Evolutionary conservation across 805 yeast species (phyloP), one percentile per base, ranked within the genome.

Genomic region (Lipomyces sp.): DNA sequence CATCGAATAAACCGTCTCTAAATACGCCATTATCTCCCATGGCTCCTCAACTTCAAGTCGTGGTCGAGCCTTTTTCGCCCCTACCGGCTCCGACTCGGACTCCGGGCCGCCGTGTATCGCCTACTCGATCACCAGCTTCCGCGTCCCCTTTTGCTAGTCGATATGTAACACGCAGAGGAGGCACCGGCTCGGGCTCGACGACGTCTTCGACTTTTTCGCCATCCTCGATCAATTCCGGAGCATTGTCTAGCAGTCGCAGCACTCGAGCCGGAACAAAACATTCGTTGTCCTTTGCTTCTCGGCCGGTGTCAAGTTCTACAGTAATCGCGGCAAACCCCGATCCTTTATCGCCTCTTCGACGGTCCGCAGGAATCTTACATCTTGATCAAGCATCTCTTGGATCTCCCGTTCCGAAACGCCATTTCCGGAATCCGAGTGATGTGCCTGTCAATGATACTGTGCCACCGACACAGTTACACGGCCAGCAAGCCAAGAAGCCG

Each of bases 361-460:
- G 83, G 42, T 80, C 82, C 3, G 74, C 78, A 32, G 81, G 83
- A 7, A 73, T 79, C 48, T 69, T 80, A 48, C 79, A 80, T 68
- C 78, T 80, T 48, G 81, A 79, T 65, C 76, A 76, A 62, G 81
- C 80, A 30, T 73, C 75, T 18, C 72, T 62, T 29, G 74, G 71
- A 53, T 71, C 73, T 29, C 72, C 72, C 7, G 55, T 69, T 2
- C 57, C 73, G 11, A 63, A 60, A 39, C 60, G 66, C 15, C 60
- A 57, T 18, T 64, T 63, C 32, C 53, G 60, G 8, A 29, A 29
- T 4, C 54, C 54, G 7, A 29, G 34, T n/a, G 54, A 51, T 29
- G 54, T 3, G 34, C 54, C 30, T 4, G 30, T 29, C 8, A 24
- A 51, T 29, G 35, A 29, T 24, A 13, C 54, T 11, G 34, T 6